Evolutionary conservation across 192 early-diverging fungal species (phyloP).

Genomic region (Podila verticillata): DNA sequence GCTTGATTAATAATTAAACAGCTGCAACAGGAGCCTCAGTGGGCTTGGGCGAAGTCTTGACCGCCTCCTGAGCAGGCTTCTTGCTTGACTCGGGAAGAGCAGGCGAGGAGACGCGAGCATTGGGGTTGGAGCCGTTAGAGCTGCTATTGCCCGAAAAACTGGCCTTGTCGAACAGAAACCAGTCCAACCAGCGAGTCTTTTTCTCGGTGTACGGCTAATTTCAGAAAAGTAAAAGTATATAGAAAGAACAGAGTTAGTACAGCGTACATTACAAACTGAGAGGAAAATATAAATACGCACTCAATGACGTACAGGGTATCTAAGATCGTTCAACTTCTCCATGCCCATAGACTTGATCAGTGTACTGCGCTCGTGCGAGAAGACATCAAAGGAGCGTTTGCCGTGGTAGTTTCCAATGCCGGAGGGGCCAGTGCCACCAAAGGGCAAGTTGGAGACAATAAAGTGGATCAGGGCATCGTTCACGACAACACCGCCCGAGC

Average conservation of each 20-base stretch:
- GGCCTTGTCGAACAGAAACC: conserved; percentile 48
- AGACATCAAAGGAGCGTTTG: conserved; percentile 78
- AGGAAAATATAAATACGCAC: not conserved
- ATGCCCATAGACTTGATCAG: conserved; percentile 56
- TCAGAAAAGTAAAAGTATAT: not conserved
- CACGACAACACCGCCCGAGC: conserved; percentile 79
- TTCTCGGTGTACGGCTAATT: conserved; percentile 50
- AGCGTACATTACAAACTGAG: no score
- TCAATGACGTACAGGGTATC: conserved; percentile 41
- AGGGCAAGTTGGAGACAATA: conserved; percentile 71
- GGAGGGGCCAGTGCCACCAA: conserved; percentile 88
- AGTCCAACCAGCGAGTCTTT: conserved; percentile 50
- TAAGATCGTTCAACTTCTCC: conserved; percentile 42
- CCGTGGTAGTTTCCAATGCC: conserved; percentile 93
- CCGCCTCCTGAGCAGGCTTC: not conserved
- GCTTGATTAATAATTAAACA: no score
- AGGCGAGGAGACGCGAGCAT: conserved; percentile 22
- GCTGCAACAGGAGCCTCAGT: not conserved
- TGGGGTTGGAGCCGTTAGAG: conserved; percentile 5
- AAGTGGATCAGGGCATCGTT: conserved; percentile 88
- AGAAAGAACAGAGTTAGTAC: not conserved
- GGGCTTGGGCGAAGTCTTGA: not conserved
- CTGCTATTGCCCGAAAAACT: conserved; percentile 21
- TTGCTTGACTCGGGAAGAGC: conserved; percentile 8
- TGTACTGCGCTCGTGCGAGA: conserved; percentile 79